Base-by-base conservation (phyloP, 352 stramenopile species). In the Phytopythium montanum region DNA sequence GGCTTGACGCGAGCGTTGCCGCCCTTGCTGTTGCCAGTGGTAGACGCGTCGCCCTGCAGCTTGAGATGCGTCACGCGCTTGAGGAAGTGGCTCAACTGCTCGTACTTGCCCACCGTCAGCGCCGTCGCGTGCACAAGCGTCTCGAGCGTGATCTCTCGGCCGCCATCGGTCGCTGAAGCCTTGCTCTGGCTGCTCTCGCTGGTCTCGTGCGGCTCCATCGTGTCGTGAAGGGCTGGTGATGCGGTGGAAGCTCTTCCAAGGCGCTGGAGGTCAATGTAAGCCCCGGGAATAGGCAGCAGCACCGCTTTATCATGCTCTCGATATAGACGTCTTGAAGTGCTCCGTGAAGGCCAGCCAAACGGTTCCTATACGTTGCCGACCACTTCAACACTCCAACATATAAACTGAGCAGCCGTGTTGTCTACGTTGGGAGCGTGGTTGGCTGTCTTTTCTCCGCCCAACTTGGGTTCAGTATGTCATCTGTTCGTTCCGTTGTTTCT, bases 1-100 rank as follows among this genome's bases (percentile, higher is more conserved):
- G 42, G 38, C 23, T 46, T 61, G 58, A 26, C 54, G 29, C 31
- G 41, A 21, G 7, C 53, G 29, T 50, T 48, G 18, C 44, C 38
- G 57, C 58, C 65, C 46, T 31, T 44, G 52, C 23, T 50, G 49
- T 76, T 79, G 59, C 76, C 79, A 39, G 62, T 16, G 21, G n/a
- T 21, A 5, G 26, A 9, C 5, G 33, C 66, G 39, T 73, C 72
- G 25, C 77, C 80, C 53, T 77, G 81, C 33, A 92, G 70, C 52
- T 75, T 84, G 41, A 91, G 42, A 62, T 91, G 83, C 28, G 83
- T 91, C 52, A 92, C 60, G 13, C 83, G 73, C 61, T 88, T 85
- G 36, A 92, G 77, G 59, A 87, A 90, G 53, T 91, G 79, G 38
- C 82, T 65, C 4, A 84, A 60, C 6, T 79, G 62, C 64, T 92